Evolutionary conservation across 148 eudicot genomes (phyloP).

Genomic region (Simmondsia chinensis): DNA sequence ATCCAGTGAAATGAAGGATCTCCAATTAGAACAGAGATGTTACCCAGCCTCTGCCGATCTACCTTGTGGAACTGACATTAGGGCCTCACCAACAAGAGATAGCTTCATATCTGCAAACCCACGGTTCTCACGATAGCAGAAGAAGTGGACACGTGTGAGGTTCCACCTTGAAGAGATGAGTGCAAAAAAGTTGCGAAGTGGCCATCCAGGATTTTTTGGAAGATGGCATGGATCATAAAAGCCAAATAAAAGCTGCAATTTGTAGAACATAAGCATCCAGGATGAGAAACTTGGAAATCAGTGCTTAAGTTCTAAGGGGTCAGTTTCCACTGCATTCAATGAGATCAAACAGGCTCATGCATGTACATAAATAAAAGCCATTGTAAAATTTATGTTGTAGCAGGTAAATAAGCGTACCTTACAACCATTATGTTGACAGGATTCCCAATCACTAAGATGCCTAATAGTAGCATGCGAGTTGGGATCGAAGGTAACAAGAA

Average conservation of each 20-base stretch:
- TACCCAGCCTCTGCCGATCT: slow-evolving; percentile 20
- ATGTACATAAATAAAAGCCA: not conserved
- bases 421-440: slow-evolving; percentile 43
- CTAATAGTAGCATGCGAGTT: slow-evolving; percentile 48
- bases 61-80: slow-evolving; percentile 74
- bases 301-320: not conserved
- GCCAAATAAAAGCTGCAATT: slow-evolving; percentile 69
- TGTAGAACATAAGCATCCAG: slow-evolving; percentile 2
- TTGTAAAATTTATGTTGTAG: not conserved
- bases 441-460: slow-evolving; percentile 69
- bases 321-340: not conserved
- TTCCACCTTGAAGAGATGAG: slow-evolving; percentile 63
- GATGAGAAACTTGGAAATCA: not conserved
- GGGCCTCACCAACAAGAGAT: slow-evolving; percentile 77
- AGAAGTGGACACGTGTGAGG: slow-evolving; percentile 44
- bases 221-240: slow-evolving; percentile 93
- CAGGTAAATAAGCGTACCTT: slow-evolving; percentile 42
- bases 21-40: slow-evolving; percentile 9
- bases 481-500: slow-evolving; percentile 49
- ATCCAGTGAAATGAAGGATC: not conserved
- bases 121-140: slow-evolving; percentile 86
- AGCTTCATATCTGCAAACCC: slow-evolving; percentile 74
- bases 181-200: slow-evolving; percentile 77
- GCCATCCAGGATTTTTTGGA: slow-evolving; percentile 84
- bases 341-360: not conserved